Evolutionary conservation across 257 asterid genomes (phyloP).

Genomic region (Pogostemon cablin): DNA sequence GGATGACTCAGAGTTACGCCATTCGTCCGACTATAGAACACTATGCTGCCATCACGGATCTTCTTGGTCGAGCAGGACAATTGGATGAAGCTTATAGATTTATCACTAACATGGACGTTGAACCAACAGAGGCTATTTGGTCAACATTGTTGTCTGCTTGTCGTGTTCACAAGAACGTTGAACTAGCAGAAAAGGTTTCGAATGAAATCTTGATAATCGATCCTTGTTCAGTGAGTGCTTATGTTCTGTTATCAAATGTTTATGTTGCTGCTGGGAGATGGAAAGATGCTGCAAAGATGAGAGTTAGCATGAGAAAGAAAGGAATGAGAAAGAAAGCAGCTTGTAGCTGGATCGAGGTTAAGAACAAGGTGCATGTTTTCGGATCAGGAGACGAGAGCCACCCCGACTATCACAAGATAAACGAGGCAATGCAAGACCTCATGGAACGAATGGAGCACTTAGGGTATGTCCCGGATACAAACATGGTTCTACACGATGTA

Average conservation of each 20-base stretch:
- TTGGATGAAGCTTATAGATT: conserved; percentile 74
- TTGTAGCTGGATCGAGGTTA: conserved; percentile 87
- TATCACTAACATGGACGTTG: conserved; percentile 55
- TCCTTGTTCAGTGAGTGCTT: conserved; percentile 57
- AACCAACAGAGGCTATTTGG: conserved; percentile 77
- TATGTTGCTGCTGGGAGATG: conserved; percentile 74
- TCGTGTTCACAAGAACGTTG: conserved; percentile 76
- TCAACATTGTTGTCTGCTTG: conserved; percentile 82
- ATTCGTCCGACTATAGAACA: conserved; percentile 73
- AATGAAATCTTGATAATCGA: conserved; percentile 59
- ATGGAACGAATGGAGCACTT: conserved; percentile 51
- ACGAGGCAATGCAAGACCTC: conserved; percentile 48
- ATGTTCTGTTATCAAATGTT: conserved; percentile 68
- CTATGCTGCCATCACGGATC: conserved; percentile 75
- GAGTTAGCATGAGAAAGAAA: conserved; percentile 58
- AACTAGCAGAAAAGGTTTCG: conserved; percentile 79
- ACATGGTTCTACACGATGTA: conserved; percentile 57
- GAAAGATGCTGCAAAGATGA: conserved; percentile 70
- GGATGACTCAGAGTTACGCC: conserved; percentile 57
- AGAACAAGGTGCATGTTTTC: conserved; percentile 65
- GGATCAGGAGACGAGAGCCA: conserved; percentile 71
- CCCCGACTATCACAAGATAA: conserved; percentile 54
- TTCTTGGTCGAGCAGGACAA: conserved; percentile 89
- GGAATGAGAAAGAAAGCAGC: conserved; percentile 69
- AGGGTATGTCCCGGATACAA: conserved; percentile 62